Percentiles rank a stretch among this genome's conserved stretches.
phyloP scores from a whole-genome alignment of 805 yeast genomes.

The Candida taoyuanica region DNA sequence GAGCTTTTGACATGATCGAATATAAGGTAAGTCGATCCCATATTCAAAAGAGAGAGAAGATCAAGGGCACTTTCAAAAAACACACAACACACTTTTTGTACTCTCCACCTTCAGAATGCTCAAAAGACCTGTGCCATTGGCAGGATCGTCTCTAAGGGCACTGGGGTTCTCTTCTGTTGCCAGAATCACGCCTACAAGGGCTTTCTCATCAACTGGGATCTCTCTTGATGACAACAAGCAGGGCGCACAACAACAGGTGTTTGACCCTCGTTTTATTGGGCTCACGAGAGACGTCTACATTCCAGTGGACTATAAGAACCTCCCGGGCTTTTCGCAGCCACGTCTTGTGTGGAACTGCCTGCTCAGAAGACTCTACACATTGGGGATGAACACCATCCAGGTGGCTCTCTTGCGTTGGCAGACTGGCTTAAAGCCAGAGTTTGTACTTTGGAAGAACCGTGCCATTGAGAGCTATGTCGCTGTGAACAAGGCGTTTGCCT shows the following conservation, averaged over 20 bases:
- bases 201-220: constrained; percentile 5
- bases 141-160: too few species aligned
- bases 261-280: constrained; percentile 38
- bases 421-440: constrained; percentile 62
- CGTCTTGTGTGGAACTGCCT: constrained; percentile 39
- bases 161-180: background rate
- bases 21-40: too few species aligned
- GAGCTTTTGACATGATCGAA: too few species aligned
- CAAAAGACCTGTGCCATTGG: too few species aligned
- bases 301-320: constrained; percentile 43
- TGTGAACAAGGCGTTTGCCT: constrained; percentile 80
- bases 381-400: constrained; percentile 66
- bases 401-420: constrained; percentile 65
- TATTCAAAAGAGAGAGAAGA: too few species aligned
- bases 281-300: constrained; percentile 42
- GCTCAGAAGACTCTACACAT: constrained; percentile 54
- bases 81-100: too few species aligned
- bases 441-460: constrained; percentile 75
- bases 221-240: constrained; percentile 8
- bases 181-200: constrained; percentile 2
- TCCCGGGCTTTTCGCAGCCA: constrained; percentile 45
- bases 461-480: constrained; percentile 74
- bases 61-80: too few species aligned
- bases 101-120: too few species aligned
- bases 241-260: constrained; percentile 24